phyloP scores from a whole-genome alignment of 106 monocot genomes.

The Dendrobium officinale region DNA sequence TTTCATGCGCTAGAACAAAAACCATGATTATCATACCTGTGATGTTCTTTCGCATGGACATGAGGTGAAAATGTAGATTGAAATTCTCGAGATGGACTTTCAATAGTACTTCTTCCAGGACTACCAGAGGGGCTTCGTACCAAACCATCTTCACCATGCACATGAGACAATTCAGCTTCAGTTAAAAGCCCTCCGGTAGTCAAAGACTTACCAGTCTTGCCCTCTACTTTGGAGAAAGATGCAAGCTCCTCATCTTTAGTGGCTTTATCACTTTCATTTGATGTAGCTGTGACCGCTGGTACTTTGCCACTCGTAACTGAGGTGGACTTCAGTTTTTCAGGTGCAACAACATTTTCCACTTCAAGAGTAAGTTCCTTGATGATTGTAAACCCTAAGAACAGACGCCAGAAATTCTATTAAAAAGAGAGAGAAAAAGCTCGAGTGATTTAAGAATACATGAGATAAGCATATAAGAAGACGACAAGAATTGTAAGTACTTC shows the following conservation, averaged over 20 bases:
- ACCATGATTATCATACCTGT: conserved; percentile 38
- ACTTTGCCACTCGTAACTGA: conserved; percentile 23
- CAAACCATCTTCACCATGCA: conserved; percentile 58
- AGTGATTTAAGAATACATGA: background rate
- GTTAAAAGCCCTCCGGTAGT: conserved; percentile 11
- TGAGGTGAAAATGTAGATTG: conserved; percentile 40
- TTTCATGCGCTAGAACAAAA: background rate
- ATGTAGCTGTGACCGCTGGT: conserved; percentile 14
- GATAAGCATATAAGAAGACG: background rate
- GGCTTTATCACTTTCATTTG: background rate
- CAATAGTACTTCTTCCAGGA: conserved; percentile 57
- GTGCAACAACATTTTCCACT: conserved; percentile 32
- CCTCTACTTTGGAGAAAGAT: conserved; percentile 25
- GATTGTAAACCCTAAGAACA: conserved; percentile 50
- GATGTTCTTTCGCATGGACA: conserved; percentile 39
- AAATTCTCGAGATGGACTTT: conserved; percentile 50
- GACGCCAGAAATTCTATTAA: background rate
- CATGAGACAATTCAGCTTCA: conserved; percentile 37
- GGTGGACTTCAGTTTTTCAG: conserved; percentile 32
- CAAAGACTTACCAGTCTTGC: conserved; percentile 24
- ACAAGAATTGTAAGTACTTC: background rate
- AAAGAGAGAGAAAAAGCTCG: background rate
- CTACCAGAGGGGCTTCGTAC: conserved; percentile 36
- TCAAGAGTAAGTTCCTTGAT: conserved; percentile 52
- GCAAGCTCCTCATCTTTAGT: conserved; percentile 6